phyloP scores from a whole-genome alignment of 345 rosid genomes.

The Odontarrhena argentea region DNA sequence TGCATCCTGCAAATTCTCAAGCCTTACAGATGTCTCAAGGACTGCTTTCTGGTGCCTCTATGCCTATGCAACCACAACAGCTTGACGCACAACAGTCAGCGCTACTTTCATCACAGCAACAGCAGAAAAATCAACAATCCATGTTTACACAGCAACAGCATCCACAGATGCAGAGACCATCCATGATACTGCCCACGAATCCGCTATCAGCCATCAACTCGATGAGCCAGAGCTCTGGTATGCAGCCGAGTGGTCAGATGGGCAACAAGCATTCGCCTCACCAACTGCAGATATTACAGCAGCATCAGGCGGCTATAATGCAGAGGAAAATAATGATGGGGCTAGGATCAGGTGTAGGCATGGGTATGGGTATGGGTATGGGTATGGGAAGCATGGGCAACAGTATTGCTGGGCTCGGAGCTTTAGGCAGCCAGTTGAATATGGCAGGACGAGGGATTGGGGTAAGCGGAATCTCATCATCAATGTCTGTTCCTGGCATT shows the following conservation, averaged over 20 bases:
- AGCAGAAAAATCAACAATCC: conserved; percentile 55
- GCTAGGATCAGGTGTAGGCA: conserved; percentile 55
- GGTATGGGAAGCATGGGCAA: conserved; percentile 64
- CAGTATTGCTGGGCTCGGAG: conserved; percentile 65
- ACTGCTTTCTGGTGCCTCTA: conserved; percentile 58
- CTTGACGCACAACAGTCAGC: conserved; percentile 61
- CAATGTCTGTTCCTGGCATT: conserved; percentile 68
- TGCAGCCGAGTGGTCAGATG: conserved; percentile 79
- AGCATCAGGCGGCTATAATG: conserved; percentile 56
- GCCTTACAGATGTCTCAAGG: conserved; percentile 78
- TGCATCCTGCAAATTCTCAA: conserved; percentile 75
- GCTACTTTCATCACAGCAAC: conserved; percentile 49
- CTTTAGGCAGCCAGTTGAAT: conserved; percentile 57
- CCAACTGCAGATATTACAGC: conserved; percentile 75
- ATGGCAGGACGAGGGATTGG: conserved; percentile 76
- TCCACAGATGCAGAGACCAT: conserved; percentile 68
- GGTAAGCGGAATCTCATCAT: conserved; percentile 69
- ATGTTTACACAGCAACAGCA: conserved; percentile 70
- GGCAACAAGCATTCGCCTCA: conserved; percentile 60
- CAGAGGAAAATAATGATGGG: conserved; percentile 75
- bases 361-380: conserved; percentile 49
- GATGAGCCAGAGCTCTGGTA: conserved; percentile 63
- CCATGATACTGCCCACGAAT: conserved; percentile 63
- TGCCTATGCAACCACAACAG: conserved; percentile 67
- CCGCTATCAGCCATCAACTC: conserved; percentile 62